These are phyloP conservation scores for Bolboschoenus planiculmis DNA, from an alignment of 176 grass and related monocot species.

Conservation along the genomic window DNA sequence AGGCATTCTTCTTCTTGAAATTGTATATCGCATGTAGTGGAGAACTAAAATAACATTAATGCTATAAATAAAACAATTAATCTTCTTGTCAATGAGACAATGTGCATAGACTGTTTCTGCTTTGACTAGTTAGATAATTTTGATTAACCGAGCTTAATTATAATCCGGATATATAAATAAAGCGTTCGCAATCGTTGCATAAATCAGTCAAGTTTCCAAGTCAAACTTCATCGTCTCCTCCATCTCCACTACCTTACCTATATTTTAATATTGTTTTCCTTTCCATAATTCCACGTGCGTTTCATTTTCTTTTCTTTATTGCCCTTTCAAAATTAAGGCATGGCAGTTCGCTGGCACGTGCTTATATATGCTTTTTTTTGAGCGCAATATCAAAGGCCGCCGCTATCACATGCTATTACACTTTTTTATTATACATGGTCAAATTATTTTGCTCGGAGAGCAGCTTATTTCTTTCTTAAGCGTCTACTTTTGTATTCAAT, in stretches of 20 bases:
- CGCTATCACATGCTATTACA: too few relatives aligned
- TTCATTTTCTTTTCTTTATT: neutral
- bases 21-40: too few relatives aligned
- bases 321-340: neutral
- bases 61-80: neutral
- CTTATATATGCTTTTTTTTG: too few relatives aligned
- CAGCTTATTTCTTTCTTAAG: too few relatives aligned
- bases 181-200: neutral
- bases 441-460: too few relatives aligned
- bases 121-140: neutral
- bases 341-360: neutral
- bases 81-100: neutral
- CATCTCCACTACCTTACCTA: neutral
- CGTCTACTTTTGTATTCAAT: too few relatives aligned
- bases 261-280: neutral
- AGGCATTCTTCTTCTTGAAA: neutral
- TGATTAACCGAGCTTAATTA: neutral
- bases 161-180: neutral
- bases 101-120: neutral
- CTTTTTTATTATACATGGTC: too few relatives aligned
- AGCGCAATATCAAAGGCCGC: too few relatives aligned
- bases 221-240: neutral
- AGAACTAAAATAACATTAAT: neutral
- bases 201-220: conserved; percentile 8
- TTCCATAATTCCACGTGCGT: neutral